Evolutionary conservation across 2,329 filamentous ascomycete species (phyloP), one percentile per base, ranked within the genome.

Genomic region (Claviceps africana): DNA sequence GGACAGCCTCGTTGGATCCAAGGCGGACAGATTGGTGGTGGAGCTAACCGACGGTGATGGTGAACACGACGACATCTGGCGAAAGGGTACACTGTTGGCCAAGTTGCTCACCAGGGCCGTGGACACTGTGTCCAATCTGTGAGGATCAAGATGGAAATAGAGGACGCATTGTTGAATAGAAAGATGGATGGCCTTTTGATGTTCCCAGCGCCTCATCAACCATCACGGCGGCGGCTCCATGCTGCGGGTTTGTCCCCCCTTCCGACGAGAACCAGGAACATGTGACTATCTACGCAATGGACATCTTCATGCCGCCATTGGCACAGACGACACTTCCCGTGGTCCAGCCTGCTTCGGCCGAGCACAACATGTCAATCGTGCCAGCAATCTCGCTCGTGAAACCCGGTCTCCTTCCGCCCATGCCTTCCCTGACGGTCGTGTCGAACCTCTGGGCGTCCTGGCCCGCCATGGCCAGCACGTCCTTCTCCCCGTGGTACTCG

Each of bases 261-360:
- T n/a, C n/a, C n/a, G n/a, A n/a, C 30, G 30, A 10, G 31, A 10
- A 11, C 31, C 31, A 33, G 31, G 7, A 33, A 10, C 13, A 33
- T 33, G n/a, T n/a, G n/a, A 33, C 2, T 17, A 31, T 33, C 40
- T 49, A 67, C 15, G 65, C 64, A 55, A 65, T 65, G 21, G 62
- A 64, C 65, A 69, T 69, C 58, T 63, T 67, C 65, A 69, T 69
- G 10, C 70, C 69, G 3, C 83, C 83, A 59, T 86, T 86, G 15
- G 82, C 82, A 65, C 80, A 85, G n/a, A 87, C 73, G 33, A 86
- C 77, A 61, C 78, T 83, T 4, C 84, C 84, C 1, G 83, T 87
- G 53, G 79, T 82, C 82, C 83, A 87, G 2, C 73, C 77, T 40
- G 73, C 74, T 64, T 87, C 83, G 11, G 74, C 74, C 7, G 76